These are phyloP conservation scores for Diaporthe sp. DNA, from an alignment of 2,329 filamentous ascomycete genomes.

Conservation along the genomic window DNA sequence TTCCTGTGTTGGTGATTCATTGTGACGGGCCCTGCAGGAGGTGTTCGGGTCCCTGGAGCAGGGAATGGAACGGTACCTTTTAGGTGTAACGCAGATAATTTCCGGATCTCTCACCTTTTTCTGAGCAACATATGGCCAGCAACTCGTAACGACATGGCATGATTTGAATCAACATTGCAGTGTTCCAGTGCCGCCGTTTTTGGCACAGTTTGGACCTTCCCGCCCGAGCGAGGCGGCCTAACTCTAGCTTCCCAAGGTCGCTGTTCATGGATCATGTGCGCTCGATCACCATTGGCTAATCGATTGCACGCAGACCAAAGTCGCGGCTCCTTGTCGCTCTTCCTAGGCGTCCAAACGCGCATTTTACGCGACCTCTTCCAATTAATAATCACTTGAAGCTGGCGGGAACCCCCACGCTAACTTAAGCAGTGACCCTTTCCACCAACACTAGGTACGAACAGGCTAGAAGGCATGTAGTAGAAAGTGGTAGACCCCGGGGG, in stretches of 20 bases:
- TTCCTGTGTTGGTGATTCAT: conserved; percentile 26
- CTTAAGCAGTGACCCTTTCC: neutral
- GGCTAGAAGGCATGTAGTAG: neutral
- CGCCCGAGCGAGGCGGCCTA: too few relatives aligned
- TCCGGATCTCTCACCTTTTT: neutral
- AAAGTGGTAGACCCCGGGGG: too few relatives aligned
- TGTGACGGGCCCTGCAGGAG: conserved; percentile 1
- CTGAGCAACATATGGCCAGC: neutral
- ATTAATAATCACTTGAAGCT: neutral
- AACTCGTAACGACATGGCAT: neutral
- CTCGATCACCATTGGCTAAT: neutral
- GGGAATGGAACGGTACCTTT: neutral
- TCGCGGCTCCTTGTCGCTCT: neutral
- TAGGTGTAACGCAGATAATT: neutral
- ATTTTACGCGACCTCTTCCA: neutral
- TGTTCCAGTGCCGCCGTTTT: neutral
- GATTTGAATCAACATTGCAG: neutral
- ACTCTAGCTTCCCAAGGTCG: neutral
- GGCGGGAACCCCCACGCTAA: neutral
- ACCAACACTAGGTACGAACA: neutral
- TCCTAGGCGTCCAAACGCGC: neutral
- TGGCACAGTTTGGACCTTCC: too few relatives aligned
- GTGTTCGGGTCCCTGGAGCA: neutral
- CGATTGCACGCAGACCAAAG: neutral
- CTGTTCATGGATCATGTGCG: neutral